phyloP scores from a whole-genome alignment of 129 eudicot genomes.

The Helichrysum umbraculigerum region DNA sequence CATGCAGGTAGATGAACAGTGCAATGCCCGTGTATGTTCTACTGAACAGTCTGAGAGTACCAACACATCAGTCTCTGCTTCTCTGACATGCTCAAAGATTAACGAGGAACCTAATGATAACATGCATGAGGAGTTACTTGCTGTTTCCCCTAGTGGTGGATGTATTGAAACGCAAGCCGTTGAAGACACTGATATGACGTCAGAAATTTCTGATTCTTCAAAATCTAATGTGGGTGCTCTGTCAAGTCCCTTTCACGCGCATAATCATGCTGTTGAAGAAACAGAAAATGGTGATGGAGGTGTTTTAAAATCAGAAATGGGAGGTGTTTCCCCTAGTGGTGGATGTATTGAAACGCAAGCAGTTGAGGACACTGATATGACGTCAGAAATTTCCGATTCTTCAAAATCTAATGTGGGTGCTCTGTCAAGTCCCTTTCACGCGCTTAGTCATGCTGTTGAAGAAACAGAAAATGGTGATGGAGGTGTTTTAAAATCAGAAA shows the following conservation, averaged over 20 bases:
- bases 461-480: slow-evolving; percentile 26
- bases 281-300: slow-evolving; percentile 26
- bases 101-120: slow-evolving; percentile 23
- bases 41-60: background rate
- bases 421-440: slow-evolving; percentile 4
- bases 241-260: slow-evolving; percentile 4
- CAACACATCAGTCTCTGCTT: background rate
- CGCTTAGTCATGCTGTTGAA: slow-evolving; percentile 11
- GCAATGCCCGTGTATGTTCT: background rate
- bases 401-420: background rate
- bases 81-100: background rate
- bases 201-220: background rate
- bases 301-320: slow-evolving; percentile 24
- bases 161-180: slow-evolving; percentile 8
- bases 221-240: slow-evolving; percentile 4
- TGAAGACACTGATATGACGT: slow-evolving; percentile 10
- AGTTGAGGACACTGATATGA: slow-evolving; percentile 10
- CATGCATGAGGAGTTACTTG: slow-evolving; percentile 20
- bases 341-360: slow-evolving; percentile 17
- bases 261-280: slow-evolving; percentile 16
- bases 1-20: slow-evolving; percentile 24
- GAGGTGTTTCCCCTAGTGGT: background rate
- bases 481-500: slow-evolving; percentile 25
- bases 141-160: slow-evolving; percentile 16
- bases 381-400: background rate